Conservation (phyloP, 257 asterid genomes). For the Plantago ovata region DNA sequence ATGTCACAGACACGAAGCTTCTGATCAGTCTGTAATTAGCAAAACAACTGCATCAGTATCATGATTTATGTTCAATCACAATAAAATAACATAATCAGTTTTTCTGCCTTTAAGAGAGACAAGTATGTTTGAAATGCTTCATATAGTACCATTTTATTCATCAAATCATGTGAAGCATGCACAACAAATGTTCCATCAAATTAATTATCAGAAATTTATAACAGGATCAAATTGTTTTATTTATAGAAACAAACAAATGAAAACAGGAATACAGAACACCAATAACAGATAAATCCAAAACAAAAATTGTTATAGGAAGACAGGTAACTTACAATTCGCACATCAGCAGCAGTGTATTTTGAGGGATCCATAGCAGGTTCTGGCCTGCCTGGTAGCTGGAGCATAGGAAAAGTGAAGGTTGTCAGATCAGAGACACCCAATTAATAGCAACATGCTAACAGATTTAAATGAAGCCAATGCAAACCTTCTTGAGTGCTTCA, state of each 20-base stretch:
- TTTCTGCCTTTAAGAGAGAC: background rate
- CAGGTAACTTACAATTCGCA: conserved; percentile 65
- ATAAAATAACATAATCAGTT: background rate
- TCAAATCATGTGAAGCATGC: background rate
- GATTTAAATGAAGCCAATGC: conserved; percentile 6
- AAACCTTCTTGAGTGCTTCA: conserved; percentile 83
- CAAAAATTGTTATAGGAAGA: conserved; percentile 2
- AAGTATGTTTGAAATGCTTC: background rate
- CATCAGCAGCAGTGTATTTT: conserved; percentile 90
- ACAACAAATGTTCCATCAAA: background rate
- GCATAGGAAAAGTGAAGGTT: conserved; percentile 9
- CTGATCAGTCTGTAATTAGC: conserved; percentile 77
- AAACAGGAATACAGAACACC: background rate
- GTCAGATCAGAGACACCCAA: background rate
- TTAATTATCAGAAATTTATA: background rate
- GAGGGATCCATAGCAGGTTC: conserved; percentile 63
- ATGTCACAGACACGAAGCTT: conserved; percentile 99
- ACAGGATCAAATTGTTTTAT: no score
- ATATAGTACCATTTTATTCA: background rate
- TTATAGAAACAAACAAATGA: conserved; percentile 7
- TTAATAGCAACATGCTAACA: conserved; percentile 16
- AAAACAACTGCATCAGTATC: conserved; percentile 27
- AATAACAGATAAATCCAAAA: background rate
- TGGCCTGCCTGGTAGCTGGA: conserved; percentile 74
- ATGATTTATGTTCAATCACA: background rate